These are phyloP conservation scores for Neurospora sp. DNA, from an alignment of 495 filamentous ascomycete genomes.

Conservation along the genomic window DNA sequence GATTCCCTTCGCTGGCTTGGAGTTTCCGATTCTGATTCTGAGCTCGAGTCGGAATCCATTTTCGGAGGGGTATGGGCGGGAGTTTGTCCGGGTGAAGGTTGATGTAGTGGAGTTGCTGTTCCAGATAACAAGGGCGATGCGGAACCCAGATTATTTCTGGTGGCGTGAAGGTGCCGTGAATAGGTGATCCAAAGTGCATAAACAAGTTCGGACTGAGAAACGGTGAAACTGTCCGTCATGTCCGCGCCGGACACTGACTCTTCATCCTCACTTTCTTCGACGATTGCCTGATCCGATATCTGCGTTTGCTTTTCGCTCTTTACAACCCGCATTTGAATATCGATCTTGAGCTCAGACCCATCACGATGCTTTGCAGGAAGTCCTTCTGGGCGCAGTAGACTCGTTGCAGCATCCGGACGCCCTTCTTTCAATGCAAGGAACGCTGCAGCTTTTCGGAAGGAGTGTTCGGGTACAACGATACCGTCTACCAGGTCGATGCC, in stretches of 20 bases:
- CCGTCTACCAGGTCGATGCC: constrained; percentile 74
- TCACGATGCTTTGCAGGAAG: constrained; percentile 80
- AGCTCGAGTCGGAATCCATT: constrained; percentile 39
- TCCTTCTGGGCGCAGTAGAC: constrained; percentile 71
- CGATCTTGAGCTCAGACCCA: constrained; percentile 80
- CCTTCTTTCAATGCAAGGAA: constrained; percentile 74
- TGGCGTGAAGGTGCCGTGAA: constrained; percentile 79
- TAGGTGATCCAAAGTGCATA: constrained; percentile 97
- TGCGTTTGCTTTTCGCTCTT: constrained; percentile 59
- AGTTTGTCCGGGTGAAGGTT: constrained; percentile 70
- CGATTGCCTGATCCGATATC: constrained; percentile 31
- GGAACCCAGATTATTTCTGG: constrained; percentile 43
- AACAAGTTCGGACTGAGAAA: constrained; percentile 60
- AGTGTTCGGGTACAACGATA: constrained; percentile 94
- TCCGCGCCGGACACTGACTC: constrained; percentile 19
- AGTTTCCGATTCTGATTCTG: neutral
- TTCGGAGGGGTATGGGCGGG: constrained; percentile 40
- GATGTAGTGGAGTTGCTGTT: constrained; percentile 55
- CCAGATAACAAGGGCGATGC: constrained; percentile 50
- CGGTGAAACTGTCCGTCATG: constrained; percentile 16
- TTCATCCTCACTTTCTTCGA: constrained; percentile 44
- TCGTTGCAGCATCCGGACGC: constrained; percentile 60
- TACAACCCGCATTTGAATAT: constrained; percentile 91
- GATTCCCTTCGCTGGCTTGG: constrained; percentile 24
- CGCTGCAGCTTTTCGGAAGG: constrained; percentile 80